These are phyloP conservation scores for Cercospora sp. DNA, from an alignment of 2,329 filamentous ascomycete species.

Conservation along the genomic window DNA sequence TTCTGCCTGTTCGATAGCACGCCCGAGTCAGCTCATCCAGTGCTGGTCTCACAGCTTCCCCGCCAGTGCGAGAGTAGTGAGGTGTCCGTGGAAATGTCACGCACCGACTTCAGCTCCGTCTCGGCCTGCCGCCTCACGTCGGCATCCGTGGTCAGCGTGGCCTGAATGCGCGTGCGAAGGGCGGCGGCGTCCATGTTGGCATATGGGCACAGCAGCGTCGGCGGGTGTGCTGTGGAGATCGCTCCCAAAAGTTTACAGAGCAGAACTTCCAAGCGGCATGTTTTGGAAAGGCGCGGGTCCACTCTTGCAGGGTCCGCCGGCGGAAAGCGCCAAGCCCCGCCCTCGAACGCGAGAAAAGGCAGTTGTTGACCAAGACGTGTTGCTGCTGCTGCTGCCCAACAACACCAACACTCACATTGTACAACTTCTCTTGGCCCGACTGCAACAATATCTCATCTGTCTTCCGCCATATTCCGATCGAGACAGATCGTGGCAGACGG, in stretches of 20 bases:
- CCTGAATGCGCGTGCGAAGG: conserved; percentile 73
- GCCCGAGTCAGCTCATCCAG: conserved; percentile 16
- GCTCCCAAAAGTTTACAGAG: conserved; percentile 2
- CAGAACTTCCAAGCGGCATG: background rate
- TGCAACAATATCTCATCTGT: background rate
- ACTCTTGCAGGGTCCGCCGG: background rate
- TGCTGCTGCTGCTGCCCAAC: background rate
- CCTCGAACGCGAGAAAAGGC: background rate
- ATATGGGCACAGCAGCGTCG: background rate
- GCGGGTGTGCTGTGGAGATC: background rate
- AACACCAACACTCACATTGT: background rate
- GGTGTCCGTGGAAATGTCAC: conserved; percentile 30
- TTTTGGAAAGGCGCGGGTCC: background rate
- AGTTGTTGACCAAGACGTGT: background rate
- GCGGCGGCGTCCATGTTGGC: conserved; percentile 68
- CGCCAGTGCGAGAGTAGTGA: background rate
- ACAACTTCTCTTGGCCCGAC: background rate
- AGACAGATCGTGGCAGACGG: background rate
- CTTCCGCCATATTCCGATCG: background rate
- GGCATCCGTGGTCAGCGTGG: conserved; percentile 72
- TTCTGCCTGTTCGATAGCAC: conserved; percentile 66
- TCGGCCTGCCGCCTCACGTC: conserved; percentile 75
- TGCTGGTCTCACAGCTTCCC: background rate
- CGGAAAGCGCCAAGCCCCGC: background rate
- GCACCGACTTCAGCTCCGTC: conserved; percentile 77